Conservation (phyloP, 257 asterid species). For the Nemophila menziesii region DNA sequence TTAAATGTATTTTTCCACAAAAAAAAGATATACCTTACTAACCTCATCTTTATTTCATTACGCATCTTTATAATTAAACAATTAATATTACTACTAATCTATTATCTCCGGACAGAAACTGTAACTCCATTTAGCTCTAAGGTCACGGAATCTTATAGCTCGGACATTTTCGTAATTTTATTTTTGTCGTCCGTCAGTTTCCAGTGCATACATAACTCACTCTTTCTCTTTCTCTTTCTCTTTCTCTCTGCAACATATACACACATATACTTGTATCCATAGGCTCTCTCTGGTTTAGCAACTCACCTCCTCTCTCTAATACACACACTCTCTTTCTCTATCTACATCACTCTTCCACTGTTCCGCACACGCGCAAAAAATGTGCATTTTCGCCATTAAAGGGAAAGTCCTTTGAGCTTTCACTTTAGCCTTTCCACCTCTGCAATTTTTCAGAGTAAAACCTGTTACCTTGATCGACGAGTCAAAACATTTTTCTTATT, state of each 20-base stretch:
- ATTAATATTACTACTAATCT: too few species aligned
- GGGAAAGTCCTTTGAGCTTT: neutral
- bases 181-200: too few species aligned
- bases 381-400: slow-evolving; percentile 4
- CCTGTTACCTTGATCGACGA: slow-evolving; percentile 4
- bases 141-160: too few species aligned
- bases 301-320: slow-evolving; percentile 4
- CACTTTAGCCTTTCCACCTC: neutral
- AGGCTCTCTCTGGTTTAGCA: neutral
- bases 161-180: too few species aligned
- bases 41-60: too few species aligned
- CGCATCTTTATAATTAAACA: too few species aligned
- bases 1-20: too few species aligned
- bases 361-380: neutral
- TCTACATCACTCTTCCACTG: neutral
- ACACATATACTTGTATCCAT: neutral
- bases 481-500: neutral
- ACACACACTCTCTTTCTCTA: neutral
- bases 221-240: too few species aligned
- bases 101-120: too few species aligned
- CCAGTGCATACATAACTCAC: too few species aligned
- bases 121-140: too few species aligned
- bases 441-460: neutral
- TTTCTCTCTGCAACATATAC: slow-evolving; percentile 6
- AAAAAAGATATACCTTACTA: too few species aligned